These are phyloP conservation scores for Inga laurina DNA, from an alignment of 306 rosid genomes.

Conservation along the genomic window DNA sequence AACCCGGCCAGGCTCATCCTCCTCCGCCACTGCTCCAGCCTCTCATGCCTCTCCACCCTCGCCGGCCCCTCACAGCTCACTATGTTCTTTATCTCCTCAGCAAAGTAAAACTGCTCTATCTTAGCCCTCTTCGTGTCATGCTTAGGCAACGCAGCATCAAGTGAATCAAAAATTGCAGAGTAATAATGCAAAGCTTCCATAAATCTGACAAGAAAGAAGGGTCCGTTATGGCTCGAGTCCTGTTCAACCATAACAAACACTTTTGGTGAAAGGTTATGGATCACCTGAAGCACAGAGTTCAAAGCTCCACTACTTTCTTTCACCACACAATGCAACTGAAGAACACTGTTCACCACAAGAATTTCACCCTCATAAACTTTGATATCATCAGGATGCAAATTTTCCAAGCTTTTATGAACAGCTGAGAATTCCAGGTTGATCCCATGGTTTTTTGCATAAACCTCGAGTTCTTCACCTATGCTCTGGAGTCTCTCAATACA, in stretches of 20 bases:
- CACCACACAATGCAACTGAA: conserved; percentile 86
- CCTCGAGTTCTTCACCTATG: conserved; percentile 64
- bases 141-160: conserved; percentile 77
- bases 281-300: conserved; percentile 69
- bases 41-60: conserved; percentile 94
- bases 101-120: conserved; percentile 89
- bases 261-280: conserved; percentile 69
- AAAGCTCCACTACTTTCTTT: conserved; percentile 90
- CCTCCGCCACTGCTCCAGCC: conserved; percentile 83
- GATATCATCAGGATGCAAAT: conserved; percentile 52
- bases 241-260: conserved; percentile 75
- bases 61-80: conserved; percentile 89
- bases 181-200: conserved; percentile 89
- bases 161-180: conserved; percentile 87
- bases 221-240: conserved; percentile 93
- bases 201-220: conserved; percentile 88
- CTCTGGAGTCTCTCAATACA: conserved; percentile 39
- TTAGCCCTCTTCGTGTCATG: conserved; percentile 79
- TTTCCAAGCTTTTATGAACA: conserved; percentile 65
- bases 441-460: conserved; percentile 51
- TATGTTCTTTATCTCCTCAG: conserved; percentile 91
- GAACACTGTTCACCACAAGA: conserved; percentile 75
- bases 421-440: conserved; percentile 52
- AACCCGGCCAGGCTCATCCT: conserved; percentile 93
- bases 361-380: conserved; percentile 56